Base-by-base conservation (phyloP, 2,329 filamentous ascomycete species). In the Penicillium sp. region DNA sequence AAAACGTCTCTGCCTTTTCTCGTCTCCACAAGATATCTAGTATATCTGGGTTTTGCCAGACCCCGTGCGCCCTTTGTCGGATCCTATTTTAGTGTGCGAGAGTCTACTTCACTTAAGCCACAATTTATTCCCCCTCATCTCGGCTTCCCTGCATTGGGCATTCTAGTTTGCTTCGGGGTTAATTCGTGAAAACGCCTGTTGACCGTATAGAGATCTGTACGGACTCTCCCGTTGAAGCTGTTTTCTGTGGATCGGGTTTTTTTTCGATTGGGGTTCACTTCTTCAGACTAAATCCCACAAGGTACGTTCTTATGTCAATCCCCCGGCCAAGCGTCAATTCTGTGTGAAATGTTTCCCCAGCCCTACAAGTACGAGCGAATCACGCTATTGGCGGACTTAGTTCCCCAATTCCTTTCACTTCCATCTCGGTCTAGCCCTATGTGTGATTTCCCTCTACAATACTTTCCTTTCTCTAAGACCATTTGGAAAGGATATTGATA, bases 311-410 rank as follows among this genome's bases (percentile, higher is more conserved):
- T 19, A 22, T 42, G 39, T 42, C 19, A 42, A 42, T 21, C 10
- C 39, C 19, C 39, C 35, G 14, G 1, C 6, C 4, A 42, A 42
- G 19, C 39, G 4, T 42, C 37, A 33, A 49, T 43, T 52, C n/a
- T 49, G 50, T 54, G 46, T 22, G 39, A 35, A 56, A 47, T 31
- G 43, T 24, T 26, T 35, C 14, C 33, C 19, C 42, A 55, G 46
- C 48, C 56, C 56, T 52, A 50, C 39, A 49, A 44, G 35, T 37
- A 42, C 31, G 44, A 39, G 48, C 54, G 26, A 51, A 54, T 39
- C 45, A 33, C 33, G 35, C n/a, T 22, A 49, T 49, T 57, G 27
- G 55, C 54, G 52, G 55, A 44, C 4, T 49, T 33, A 8, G 13
- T 45, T 37, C 45, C 52, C 37, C 42, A 4, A 7, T 22, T 19